These are phyloP conservation scores for Eleusine coracana DNA, from an alignment of 176 grass and related monocot species.

Conservation along the genomic window DNA sequence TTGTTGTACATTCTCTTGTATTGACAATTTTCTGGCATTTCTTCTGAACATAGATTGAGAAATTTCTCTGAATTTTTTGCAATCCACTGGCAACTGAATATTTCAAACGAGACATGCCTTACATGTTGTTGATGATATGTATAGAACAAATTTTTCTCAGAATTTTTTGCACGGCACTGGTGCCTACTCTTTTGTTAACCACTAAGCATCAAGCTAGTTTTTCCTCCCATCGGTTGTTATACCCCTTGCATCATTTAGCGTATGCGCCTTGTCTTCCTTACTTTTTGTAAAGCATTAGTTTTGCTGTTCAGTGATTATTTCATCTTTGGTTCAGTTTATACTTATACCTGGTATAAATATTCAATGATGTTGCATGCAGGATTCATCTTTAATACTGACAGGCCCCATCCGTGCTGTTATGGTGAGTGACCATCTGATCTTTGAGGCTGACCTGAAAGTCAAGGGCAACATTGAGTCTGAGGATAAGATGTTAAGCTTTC, in stretches of 20 bases:
- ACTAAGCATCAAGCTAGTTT: background rate
- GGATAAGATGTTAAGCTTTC: background rate
- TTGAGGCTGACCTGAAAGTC: background rate
- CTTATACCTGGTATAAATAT: background rate
- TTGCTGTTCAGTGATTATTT: slow-evolving; percentile 15
- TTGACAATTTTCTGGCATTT: background rate
- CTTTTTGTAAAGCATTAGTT: background rate
- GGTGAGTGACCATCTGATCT: background rate
- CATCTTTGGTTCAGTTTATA: background rate
- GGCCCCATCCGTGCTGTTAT: slow-evolving; percentile 10
- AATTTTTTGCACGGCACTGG: too few relatives aligned
- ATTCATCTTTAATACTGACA: slow-evolving; percentile 11
- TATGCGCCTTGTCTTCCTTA: background rate
- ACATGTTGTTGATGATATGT: too few relatives aligned
- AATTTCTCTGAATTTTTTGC: background rate
- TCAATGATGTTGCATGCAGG: slow-evolving; percentile 7
- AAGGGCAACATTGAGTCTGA: slow-evolving; percentile 8
- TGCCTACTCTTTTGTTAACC: background rate
- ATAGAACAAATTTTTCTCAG: background rate
- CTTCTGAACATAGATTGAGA: background rate
- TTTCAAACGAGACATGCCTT: background rate
- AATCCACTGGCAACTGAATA: background rate
- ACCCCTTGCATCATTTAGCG: too few relatives aligned
- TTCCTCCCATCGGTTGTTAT: background rate
- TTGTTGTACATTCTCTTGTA: background rate